phyloP scores from a whole-genome alignment of 73 alveolate species.

The Symbiodinium natans region DNA sequence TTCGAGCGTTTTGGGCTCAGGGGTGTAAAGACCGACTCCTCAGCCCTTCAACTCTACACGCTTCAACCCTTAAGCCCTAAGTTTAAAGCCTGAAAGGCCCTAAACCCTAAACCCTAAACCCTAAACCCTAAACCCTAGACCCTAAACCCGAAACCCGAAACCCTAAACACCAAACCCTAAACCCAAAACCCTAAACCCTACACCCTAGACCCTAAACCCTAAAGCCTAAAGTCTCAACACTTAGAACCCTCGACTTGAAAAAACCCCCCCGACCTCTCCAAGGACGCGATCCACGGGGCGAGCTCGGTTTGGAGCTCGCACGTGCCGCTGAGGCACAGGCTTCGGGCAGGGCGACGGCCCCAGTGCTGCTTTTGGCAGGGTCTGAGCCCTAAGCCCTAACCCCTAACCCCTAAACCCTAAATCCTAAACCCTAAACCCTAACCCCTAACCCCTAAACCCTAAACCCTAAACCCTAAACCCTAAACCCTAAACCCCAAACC shows the following conservation, averaged over 20 bases:
- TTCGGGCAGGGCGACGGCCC: conserved; percentile 3
- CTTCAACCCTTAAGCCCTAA: not conserved
- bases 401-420: too few species aligned
- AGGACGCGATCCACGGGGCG: conserved; percentile 40
- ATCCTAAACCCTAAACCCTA: too few species aligned
- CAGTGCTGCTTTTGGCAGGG: not conserved
- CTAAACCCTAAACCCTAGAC: not conserved
- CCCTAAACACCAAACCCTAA: not conserved
- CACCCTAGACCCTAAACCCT: not conserved
- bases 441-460: too few species aligned
- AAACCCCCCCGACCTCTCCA: not conserved
- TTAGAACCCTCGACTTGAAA: not conserved
- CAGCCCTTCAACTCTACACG: too few species aligned
- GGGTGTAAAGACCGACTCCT: too few species aligned
- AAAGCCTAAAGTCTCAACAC: not conserved
- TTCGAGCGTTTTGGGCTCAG: not conserved
- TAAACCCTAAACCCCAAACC: too few species aligned
- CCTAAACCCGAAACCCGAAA: not conserved
- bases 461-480: too few species aligned
- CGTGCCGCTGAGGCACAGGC: conserved; percentile 6
- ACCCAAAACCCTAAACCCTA: not conserved
- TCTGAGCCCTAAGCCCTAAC: not conserved
- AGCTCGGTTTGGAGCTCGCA: not conserved
- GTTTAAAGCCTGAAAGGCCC: too few species aligned
- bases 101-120: too few species aligned